Base-by-base conservation (phyloP, 2,329 filamentous ascomycete species). In the Pseudogymnoascus sp. region DNA sequence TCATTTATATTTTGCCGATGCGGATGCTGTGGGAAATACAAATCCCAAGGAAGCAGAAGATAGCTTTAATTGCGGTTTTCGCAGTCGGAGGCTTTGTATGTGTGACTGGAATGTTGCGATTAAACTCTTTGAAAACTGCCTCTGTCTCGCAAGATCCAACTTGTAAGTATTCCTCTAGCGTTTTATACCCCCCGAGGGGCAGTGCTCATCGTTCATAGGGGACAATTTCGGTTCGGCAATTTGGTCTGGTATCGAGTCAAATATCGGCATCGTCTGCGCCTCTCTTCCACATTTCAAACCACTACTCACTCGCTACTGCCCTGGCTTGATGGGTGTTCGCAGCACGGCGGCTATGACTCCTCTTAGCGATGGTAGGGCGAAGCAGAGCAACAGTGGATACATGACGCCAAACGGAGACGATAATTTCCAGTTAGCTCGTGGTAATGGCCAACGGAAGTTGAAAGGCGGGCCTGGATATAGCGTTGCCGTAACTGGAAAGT, bases 1-100 rank as follows among this genome's bases (percentile, higher is more conserved):
- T 67, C 9, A 61, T 68, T 9, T 45, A 68, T 11, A 59, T 58
- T 7, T 41, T 67, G 6, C 68, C 68, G 3, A 65, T 69, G 45
- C 67, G 65, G 5, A 62, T 61, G 2, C 23, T 69, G 16, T 61
- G 59, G 25, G 63, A 37, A 16, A 45, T 69, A 55, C 61, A 58
- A 8, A 49, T 69, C 21, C 67, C 68, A 14, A 18, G 14, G 11
- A 66, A 62, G 31, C 67, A 68, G 37, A 68, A 68, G 60, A 62
- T 67, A 14, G 60, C 62, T 5, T 49, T 69, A 49, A 66, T 68
- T 62, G 35, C 62, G 7, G 55, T 69, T 18, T 69, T 69, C 61
- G 64, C 64, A 28, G 49, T 69, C 18, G 68, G 68, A 23, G 68
- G 65, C 45, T 69, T 69, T 40, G 66, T 64, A 6, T 66, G 64